A percentile compares a stretch with the other conserved stretches of the same genome.
phyloP scores from a whole-genome alignment of 2,329 filamentous ascomycete genomes.

The Geoglossum cookeanum region DNA sequence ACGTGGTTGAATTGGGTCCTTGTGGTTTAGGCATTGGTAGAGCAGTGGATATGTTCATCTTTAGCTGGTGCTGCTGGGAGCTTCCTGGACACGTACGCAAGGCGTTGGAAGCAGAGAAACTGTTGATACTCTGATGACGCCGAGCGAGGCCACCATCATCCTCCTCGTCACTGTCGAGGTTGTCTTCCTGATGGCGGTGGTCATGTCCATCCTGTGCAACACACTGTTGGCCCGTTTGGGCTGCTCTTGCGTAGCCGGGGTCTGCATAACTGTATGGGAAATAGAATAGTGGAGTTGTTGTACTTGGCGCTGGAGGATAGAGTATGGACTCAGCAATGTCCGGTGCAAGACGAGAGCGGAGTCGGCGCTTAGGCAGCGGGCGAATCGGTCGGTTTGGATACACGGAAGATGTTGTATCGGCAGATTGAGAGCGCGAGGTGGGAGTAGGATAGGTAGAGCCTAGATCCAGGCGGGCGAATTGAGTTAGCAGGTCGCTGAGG shows the following conservation, averaged over 20 bases:
- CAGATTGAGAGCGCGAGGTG: slow-evolving; percentile 32
- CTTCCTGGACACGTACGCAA: not conserved
- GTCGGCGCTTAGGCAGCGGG: slow-evolving; percentile 70
- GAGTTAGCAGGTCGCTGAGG: not conserved
- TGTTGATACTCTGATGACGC: not conserved
- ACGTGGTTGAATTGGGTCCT: slow-evolving; percentile 37
- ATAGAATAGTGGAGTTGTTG: slow-evolving; percentile 56
- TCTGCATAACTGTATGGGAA: slow-evolving; percentile 42
- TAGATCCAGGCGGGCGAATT: slow-evolving; percentile 9
- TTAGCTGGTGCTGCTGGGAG: not conserved
- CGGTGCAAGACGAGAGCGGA: slow-evolving; percentile 72
- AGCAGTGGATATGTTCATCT: not conserved
- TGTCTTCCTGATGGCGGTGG: slow-evolving; percentile 32
- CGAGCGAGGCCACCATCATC: slow-evolving; percentile 21
- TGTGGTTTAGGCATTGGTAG: slow-evolving; percentile 9
- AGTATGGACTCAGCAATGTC: slow-evolving; percentile 67
- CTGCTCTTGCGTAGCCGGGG: not conserved
- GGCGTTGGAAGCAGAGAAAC: not conserved
- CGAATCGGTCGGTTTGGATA: slow-evolving; percentile 85
- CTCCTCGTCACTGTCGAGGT: slow-evolving; percentile 44
- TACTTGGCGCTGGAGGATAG: slow-evolving; percentile 59
- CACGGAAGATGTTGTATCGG: slow-evolving; percentile 60
- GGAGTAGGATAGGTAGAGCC: slow-evolving; percentile 30
- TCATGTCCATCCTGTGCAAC: slow-evolving; percentile 8
- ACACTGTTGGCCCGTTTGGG: not conserved